A percentile compares a stretch with the other conserved stretches of the same genome.
phyloP scores from a whole-genome alignment of 768 basidiomycete species.

The Suillus hirtellus region DNA sequence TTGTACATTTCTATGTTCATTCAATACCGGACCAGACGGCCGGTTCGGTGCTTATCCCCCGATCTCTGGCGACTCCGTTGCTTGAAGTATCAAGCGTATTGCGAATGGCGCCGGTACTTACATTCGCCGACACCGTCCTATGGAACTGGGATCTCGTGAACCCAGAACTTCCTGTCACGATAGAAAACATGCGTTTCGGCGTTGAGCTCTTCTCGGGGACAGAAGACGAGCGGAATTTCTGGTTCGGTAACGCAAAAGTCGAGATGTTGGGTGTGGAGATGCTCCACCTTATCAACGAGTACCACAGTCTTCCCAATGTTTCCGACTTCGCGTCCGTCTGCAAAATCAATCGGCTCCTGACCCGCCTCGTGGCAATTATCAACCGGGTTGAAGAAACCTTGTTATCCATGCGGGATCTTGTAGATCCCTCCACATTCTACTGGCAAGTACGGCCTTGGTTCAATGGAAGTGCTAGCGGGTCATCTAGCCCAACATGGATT shows the following conservation, averaged over 20 bases:
- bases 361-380: conserved; percentile 65
- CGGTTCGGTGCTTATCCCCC: conserved; percentile 61
- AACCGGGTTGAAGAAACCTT: conserved; percentile 74
- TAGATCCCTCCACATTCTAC: conserved; percentile 88
- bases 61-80: conserved; percentile 75
- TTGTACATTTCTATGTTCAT: conserved; percentile 90
- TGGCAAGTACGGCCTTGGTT: conserved; percentile 92
- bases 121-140: conserved; percentile 93
- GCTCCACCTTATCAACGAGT: conserved; percentile 85
- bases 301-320: conserved; percentile 70
- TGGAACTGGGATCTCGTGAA: conserved; percentile 83
- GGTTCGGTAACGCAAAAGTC: conserved; percentile 76
- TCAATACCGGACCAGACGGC: conserved; percentile 50
- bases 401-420: conserved; percentile 61
- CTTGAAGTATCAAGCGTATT: conserved; percentile 72
- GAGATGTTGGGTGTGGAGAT: conserved; percentile 88
- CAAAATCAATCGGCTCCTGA: conserved; percentile 73
- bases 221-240: conserved; percentile 84
- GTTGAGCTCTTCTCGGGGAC: conserved; percentile 79
- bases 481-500: conserved; percentile 57
- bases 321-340: conserved; percentile 62
- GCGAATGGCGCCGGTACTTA: conserved; percentile 90
- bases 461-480: conserved; percentile 70
- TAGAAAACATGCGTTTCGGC: conserved; percentile 72
- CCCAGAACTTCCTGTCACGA: conserved; percentile 55